phyloP scores from a whole-genome alignment of 306 rosid genomes.

The Dalbergia cultrata region DNA sequence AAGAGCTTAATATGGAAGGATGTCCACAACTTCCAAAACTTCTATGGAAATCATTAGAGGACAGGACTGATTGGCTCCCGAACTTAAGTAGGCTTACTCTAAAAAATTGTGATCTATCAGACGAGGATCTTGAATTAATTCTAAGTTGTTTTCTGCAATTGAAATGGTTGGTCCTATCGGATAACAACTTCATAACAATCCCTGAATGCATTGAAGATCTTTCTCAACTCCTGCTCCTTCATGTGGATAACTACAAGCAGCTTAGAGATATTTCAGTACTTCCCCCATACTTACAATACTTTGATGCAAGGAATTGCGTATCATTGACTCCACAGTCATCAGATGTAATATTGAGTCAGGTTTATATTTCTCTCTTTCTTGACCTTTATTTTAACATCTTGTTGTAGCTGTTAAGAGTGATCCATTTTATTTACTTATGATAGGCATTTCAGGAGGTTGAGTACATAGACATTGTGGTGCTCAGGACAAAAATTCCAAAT shows the following conservation, averaged over 20 bases:
- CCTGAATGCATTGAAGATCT: conserved; percentile 50
- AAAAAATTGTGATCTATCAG: conserved; percentile 40
- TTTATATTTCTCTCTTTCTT: background rate
- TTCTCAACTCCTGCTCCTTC: conserved; percentile 34
- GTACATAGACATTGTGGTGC: conserved; percentile 45
- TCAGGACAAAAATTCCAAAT: conserved; percentile 26
- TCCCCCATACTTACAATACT: conserved; percentile 40
- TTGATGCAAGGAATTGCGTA: conserved; percentile 41
- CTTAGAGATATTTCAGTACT: conserved; percentile 39
- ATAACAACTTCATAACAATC: conserved; percentile 41
- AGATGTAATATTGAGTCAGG: conserved; percentile 42
- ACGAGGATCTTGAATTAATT: conserved; percentile 42
- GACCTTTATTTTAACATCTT: background rate
- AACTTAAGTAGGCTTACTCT: conserved; percentile 37
- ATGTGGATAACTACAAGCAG: conserved; percentile 31
- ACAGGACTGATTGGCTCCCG: conserved; percentile 20
- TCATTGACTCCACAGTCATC: conserved; percentile 37
- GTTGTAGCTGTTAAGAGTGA: background rate
- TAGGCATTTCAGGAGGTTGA: conserved; percentile 48
- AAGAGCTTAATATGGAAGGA: conserved; percentile 11
- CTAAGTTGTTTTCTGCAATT: conserved; percentile 27
- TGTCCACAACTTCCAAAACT: conserved; percentile 42
- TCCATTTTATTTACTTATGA: background rate
- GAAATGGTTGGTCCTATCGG: conserved; percentile 43
- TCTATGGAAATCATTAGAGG: conserved; percentile 16